These are phyloP conservation scores for Fusarium sp. DNA, from an alignment of 2,329 filamentous ascomycete species.

Conservation along the genomic window DNA sequence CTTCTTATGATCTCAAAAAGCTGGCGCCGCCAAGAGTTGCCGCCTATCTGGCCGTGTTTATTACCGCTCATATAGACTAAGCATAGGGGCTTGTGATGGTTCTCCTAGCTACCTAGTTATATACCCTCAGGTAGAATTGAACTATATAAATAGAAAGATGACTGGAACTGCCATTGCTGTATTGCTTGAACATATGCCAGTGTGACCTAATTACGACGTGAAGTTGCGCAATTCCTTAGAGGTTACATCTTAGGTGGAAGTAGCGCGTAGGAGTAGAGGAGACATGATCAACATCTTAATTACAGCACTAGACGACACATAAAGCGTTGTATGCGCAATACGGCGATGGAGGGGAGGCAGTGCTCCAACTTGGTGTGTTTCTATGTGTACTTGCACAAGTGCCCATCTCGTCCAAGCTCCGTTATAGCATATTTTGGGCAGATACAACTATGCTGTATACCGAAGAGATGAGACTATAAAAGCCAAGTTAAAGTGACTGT, in stretches of 20 bases:
- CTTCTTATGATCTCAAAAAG: not conserved
- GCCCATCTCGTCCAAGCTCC: not conserved
- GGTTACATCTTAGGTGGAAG: not conserved
- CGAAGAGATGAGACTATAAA: not conserved
- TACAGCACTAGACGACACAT: not conserved
- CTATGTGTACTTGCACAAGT: not conserved
- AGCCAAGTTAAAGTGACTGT: not conserved
- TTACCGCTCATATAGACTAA: not conserved
- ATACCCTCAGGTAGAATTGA: not conserved
- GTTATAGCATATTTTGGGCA: not conserved
- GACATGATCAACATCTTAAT: not conserved
- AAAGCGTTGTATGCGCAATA: not conserved
- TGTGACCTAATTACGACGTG: not conserved
- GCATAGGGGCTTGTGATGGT: not conserved
- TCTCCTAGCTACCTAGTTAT: not conserved
- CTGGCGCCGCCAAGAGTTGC: not conserved
- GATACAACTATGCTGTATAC: too few relatives aligned
- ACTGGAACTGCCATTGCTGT: not conserved
- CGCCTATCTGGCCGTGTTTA: not conserved
- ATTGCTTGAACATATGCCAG: not conserved
- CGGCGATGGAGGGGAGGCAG: not conserved
- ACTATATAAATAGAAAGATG: fast-evolving
- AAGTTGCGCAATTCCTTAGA: not conserved
- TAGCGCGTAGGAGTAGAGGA: not conserved
- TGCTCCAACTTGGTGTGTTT: not conserved